Percentiles rank a stretch among this genome's conserved stretches.
phyloP scores from a whole-genome alignment of 1,284 basidiomycete species.

The Ganoderma sinense region DNA sequence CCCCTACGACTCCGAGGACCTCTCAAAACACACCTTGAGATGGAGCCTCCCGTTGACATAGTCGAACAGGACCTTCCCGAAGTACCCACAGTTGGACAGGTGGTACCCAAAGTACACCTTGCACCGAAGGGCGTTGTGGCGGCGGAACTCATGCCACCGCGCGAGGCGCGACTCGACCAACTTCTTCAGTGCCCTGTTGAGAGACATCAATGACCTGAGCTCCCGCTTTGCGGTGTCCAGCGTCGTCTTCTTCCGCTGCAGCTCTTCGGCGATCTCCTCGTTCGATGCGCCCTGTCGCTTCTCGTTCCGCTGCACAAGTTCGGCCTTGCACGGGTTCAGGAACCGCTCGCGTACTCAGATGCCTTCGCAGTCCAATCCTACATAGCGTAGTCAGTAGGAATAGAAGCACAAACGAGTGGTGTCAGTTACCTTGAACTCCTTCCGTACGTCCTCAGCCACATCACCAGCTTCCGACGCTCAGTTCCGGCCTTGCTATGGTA shows the following conservation, averaged over 20 bases:
- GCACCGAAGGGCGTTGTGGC: conserved; percentile 86
- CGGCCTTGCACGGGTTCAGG: conserved; percentile 61
- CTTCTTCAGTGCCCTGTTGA: conserved; percentile 68
- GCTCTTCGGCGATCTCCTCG: conserved; percentile 77
- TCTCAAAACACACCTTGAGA: conserved; percentile 62
- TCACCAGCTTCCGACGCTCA: conserved; percentile 38
- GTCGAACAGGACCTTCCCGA: conserved; percentile 86
- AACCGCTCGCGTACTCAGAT: conserved; percentile 63
- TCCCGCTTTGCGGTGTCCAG: conserved; percentile 69
- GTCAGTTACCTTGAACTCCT: conserved; percentile 63
- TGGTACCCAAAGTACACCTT: conserved; percentile 86
- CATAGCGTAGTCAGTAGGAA: not conserved
- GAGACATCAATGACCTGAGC: conserved; percentile 62
- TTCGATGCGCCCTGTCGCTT: conserved; percentile 76
- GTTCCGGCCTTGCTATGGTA: conserved; percentile 50
- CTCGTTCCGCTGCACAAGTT: conserved; percentile 69
- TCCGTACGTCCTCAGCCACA: conserved; percentile 56
- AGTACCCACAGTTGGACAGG: conserved; percentile 87
- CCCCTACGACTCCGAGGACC: not conserved
- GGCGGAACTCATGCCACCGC: conserved; percentile 89
- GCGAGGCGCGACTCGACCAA: conserved; percentile 72
- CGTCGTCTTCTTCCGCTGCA: conserved; percentile 66
- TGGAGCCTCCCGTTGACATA: conserved; percentile 74
- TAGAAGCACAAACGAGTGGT: not conserved
- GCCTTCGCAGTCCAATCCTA: conserved; percentile 76